Conservation (phyloP, 2,329 filamentous ascomycete genomes). For the Phoma herbarum region DNA sequence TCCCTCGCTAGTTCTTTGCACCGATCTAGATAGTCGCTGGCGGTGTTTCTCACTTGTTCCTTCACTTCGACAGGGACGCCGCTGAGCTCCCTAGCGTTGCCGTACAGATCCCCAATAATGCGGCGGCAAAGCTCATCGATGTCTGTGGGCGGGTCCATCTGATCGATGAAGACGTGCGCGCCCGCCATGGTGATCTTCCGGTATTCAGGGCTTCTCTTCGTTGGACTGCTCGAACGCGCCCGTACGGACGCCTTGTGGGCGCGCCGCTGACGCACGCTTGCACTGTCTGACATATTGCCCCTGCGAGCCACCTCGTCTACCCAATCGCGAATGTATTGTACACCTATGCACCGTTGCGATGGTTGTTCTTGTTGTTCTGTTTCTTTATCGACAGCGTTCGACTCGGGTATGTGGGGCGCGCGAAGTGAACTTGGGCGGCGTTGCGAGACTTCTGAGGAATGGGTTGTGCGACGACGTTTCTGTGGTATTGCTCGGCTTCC, state of each 20-base stretch:
- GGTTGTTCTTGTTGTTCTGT: constrained; percentile 1
- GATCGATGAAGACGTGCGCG: constrained; percentile 4
- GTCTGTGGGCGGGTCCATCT: constrained; percentile 4
- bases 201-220: constrained; percentile 10
- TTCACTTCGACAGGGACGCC: neutral
- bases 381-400: constrained; percentile 1
- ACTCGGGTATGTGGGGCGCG: constrained; percentile 1
- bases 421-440: neutral
- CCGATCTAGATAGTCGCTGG: constrained; percentile 4
- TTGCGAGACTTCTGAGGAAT: neutral
- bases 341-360: neutral
- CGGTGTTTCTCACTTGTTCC: neutral
- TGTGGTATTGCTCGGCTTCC: neutral
- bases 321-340: constrained; percentile 1
- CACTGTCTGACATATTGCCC: constrained; percentile 1
- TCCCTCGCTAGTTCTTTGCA: constrained; percentile 5
- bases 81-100: constrained; percentile 1
- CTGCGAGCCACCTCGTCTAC: constrained; percentile 3
- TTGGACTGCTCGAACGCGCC: constrained; percentile 7
- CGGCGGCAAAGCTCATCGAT: neutral
- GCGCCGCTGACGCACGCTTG: constrained; percentile 5
- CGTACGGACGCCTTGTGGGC: constrained; percentile 5
- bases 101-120: constrained; percentile 1
- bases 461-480: neutral
- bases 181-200: constrained; percentile 3